Conservation (phyloP, 768 basidiomycete genomes). For the Psilocybe cyanescens region DNA sequence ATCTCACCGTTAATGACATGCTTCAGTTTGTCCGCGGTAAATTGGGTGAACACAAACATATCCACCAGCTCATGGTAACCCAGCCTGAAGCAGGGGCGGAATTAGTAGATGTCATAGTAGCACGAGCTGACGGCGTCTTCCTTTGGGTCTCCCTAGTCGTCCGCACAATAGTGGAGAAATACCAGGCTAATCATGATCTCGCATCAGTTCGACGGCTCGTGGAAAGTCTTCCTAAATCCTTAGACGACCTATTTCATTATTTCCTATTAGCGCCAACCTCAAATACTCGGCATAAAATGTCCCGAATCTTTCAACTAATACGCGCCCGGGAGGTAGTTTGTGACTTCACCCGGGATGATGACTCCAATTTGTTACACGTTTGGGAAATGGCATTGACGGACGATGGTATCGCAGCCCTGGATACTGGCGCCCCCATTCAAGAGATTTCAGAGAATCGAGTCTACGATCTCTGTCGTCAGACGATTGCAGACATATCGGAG, state of each 20-base stretch:
- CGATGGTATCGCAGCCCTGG: background rate
- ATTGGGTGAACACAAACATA: background rate
- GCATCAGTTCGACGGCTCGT: background rate
- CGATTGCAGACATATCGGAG: constrained; percentile 1
- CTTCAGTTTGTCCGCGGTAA: constrained; percentile 5
- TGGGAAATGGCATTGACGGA: constrained; percentile 16
- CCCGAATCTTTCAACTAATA: constrained; percentile 14
- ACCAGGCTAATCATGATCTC: background rate
- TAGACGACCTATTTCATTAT: background rate
- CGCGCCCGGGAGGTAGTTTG: constrained; percentile 12
- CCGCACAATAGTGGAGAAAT: constrained; percentile 1
- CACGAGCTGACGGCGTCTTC: constrained; percentile 13
- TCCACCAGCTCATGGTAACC: background rate
- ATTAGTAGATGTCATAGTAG: background rate
- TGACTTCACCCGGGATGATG: constrained; percentile 13
- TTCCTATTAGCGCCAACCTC: background rate
- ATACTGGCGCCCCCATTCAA: background rate
- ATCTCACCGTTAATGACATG: constrained; percentile 13
- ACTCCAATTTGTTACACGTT: background rate
- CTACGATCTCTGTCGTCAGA: background rate
- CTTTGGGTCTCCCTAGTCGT: constrained; percentile 13
- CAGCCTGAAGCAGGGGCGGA: background rate
- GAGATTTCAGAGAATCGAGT: background rate
- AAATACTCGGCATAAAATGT: background rate
- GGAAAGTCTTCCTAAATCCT: background rate